Evolutionary conservation across 768 basidiomycete species (phyloP).

Genomic region (Boletus rufocinnamomeus): DNA sequence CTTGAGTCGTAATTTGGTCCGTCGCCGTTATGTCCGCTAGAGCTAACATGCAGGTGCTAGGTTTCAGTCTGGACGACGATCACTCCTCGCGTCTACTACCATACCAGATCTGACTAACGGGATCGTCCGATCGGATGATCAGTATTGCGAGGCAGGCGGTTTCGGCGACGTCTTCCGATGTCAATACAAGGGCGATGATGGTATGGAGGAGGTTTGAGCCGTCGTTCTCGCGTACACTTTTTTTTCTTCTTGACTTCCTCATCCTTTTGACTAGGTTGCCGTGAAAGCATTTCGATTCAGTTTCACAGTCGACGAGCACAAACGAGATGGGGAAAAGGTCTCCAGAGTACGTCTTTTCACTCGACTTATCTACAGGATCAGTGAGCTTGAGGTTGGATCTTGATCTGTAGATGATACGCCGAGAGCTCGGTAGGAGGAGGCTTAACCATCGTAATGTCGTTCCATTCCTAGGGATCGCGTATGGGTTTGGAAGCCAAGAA

Average conservation of each 20-base stretch:
- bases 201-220: not conserved
- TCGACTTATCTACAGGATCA: not conserved
- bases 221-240: not conserved
- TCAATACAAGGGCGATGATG: not conserved
- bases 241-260: not conserved
- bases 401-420: conserved; percentile 3
- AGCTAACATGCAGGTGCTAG: not conserved
- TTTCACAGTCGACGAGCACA: conserved; percentile 6
- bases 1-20: not conserved
- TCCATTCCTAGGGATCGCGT: conserved; percentile 2
- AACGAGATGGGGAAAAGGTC: not conserved
- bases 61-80: not conserved
- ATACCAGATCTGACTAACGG: conserved; percentile 1
- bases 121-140: not conserved
- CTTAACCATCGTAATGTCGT: conserved; percentile 5
- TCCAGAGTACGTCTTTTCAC: conserved; percentile 5
- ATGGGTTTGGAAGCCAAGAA: conserved; percentile 11
- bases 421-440: conserved; percentile 10
- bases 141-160: conserved; percentile 2
- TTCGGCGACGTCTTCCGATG: conserved; percentile 12
- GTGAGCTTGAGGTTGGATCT: not conserved
- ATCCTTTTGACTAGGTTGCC: conserved; percentile 2
- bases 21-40: not conserved
- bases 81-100: not conserved
- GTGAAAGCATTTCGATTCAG: conserved; percentile 10